Conservation (phyloP, 2,329 filamentous ascomycete genomes). For the Verticillium alfalfae region DNA sequence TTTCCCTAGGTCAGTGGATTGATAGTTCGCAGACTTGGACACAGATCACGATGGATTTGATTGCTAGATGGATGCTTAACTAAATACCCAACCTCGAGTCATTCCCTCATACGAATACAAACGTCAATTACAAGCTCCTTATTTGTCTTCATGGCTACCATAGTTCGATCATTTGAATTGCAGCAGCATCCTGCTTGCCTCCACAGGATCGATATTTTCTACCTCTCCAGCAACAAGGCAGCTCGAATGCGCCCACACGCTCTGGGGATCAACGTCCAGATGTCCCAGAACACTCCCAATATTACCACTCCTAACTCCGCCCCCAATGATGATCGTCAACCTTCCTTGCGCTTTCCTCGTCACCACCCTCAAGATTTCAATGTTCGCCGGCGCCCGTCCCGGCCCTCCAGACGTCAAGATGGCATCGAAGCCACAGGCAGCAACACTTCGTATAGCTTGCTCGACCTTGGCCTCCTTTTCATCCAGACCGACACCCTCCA, state of each 20-base stretch:
- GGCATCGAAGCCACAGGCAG: constrained; percentile 39
- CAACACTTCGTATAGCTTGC: constrained; percentile 27
- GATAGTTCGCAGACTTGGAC: neutral
- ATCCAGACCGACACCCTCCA: constrained; percentile 10
- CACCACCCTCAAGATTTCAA: constrained; percentile 28
- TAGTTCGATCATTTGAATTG: neutral
- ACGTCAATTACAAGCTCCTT: neutral
- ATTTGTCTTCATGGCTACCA: too few relatives aligned
- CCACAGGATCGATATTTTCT: constrained; percentile 16
- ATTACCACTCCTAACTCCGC: constrained; percentile 41
- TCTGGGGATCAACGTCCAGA: constrained; percentile 16
- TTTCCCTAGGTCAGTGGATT: neutral
- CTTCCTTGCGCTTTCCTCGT: constrained; percentile 17
- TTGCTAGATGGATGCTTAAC: neutral
- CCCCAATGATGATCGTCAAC: constrained; percentile 46
- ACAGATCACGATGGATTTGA: neutral
- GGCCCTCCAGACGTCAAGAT: constrained; percentile 48
- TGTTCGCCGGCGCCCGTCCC: constrained; percentile 33
- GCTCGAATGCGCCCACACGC: constrained; percentile 43
- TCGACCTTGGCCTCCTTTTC: constrained; percentile 3
- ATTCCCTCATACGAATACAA: neutral
- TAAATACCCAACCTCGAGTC: neutral
- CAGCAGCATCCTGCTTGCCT: constrained; percentile 12
- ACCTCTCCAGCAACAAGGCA: constrained; percentile 23
- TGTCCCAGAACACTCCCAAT: constrained; percentile 19